These are phyloP conservation scores for Coemansia sp. DNA, from an alignment of 192 early-diverging fungal genomes.

Conservation along the genomic window DNA sequence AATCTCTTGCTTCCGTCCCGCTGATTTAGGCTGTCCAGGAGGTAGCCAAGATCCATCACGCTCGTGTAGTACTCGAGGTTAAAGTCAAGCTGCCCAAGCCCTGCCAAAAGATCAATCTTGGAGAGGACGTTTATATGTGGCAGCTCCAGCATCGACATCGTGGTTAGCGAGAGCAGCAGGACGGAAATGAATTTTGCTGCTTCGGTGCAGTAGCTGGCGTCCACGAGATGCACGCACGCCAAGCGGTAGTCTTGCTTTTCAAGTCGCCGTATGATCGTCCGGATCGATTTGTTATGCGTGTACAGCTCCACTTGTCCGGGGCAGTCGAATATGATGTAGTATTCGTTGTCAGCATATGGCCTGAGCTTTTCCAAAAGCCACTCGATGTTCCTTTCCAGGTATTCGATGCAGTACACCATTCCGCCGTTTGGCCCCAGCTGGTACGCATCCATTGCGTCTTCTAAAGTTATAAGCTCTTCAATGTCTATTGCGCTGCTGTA, in stretches of 20 bases:
- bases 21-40: conserved; percentile 77
- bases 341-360: conserved; percentile 48
- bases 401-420: conserved; percentile 96
- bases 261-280: conserved; percentile 70
- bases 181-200: conserved; percentile 92
- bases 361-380: conserved; percentile 83
- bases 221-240: conserved; percentile 82
- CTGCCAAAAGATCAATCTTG: conserved; percentile 88
- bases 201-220: conserved; percentile 91
- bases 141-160: conserved; percentile 91
- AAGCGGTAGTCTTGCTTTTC: conserved; percentile 67
- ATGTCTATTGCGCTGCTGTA: conserved; percentile 84
- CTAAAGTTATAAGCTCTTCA: conserved; percentile 86
- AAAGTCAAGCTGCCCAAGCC: conserved; percentile 73
- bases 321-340: conserved; percentile 95
- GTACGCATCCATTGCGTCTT: conserved; percentile 90
- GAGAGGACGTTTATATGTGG: conserved; percentile 97
- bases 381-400: conserved; percentile 84
- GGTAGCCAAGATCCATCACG: conserved; percentile 84
- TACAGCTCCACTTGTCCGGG: conserved; percentile 98
- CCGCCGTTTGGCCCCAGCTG: conserved; percentile 94
- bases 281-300: conserved; percentile 87
- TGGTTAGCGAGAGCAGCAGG: conserved; percentile 83
- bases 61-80: conserved; percentile 94
- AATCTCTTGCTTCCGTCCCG: conserved; percentile 56